Base-by-base conservation (phyloP, 768 basidiomycete species). In the Mrakia hoshinonis region DNA sequence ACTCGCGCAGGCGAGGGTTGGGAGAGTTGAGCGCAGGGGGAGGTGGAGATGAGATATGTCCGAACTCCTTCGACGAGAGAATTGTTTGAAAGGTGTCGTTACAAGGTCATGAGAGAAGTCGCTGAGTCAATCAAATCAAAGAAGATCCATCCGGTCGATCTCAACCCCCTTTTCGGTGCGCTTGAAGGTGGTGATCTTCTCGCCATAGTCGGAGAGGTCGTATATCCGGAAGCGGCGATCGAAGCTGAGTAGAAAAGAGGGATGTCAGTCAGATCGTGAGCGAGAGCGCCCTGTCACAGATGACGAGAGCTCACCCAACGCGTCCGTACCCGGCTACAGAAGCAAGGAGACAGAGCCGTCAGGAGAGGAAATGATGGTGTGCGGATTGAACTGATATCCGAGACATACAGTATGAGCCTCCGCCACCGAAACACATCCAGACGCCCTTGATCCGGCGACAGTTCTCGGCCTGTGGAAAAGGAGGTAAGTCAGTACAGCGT, bases 211-310 rank as follows among this genome's bases (percentile, higher is more conserved):
- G 22, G 87, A 89, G 65, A 98, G 83, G 31, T 92, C 86, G 79
- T 88, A 98, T 55, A 97, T 82, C 10, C 95, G 84, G 83, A 95
- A 92, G 51, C 95, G 85, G 22, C 94, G 86, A 79, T 96, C 91
- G 78, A 97, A 96, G 18, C 89, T 89, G 46, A 74, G 26, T 24
- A 34, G 51, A 12, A n/a, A 7, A 63, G 34, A n/a, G 66, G 13
- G 63, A 46, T 31, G 39, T 31, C 20, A n/a, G 64, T 12, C n/a
- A 11, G 52, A 46, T 18, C 4, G 47, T 20, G 36, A 52, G 24
- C 22, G 31, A 1, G 69, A 18, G 3, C 20, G 69, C 52, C 6
- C 24, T 34, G 36, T 15, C 88, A 88, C 38, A 73, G 26, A 26
- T 18, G 31, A 22, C 22, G 65, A 61, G 18, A n/a, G 24, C 36